These are phyloP conservation scores for Penicillium steckii DNA, from an alignment of 495 filamentous ascomycete genomes.

Conservation along the genomic window DNA sequence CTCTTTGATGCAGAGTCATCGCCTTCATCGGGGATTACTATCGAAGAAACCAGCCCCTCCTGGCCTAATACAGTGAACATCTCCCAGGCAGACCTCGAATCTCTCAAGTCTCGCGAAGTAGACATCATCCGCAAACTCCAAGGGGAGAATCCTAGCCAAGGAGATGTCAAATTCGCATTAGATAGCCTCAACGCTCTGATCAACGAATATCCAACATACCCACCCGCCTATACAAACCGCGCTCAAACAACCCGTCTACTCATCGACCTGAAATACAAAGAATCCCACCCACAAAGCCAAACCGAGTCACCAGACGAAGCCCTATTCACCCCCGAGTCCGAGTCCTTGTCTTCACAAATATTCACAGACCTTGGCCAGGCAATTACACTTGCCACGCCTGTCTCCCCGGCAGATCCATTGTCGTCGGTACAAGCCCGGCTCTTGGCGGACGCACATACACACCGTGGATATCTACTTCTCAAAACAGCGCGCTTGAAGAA, in stretches of 20 bases:
- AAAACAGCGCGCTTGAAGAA: constrained; percentile 55
- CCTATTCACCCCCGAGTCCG: constrained; percentile 20
- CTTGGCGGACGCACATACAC: constrained; percentile 70
- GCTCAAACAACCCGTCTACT: constrained; percentile 67
- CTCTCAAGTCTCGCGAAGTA: constrained; percentile 29
- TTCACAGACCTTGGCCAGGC: constrained; percentile 63
- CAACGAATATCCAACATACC: constrained; percentile 60
- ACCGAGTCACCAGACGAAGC: constrained; percentile 9
- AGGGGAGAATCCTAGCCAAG: constrained; percentile 9
- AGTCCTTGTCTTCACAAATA: constrained; percentile 31
- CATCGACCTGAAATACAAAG: constrained; percentile 19
- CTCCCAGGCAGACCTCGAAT: constrained; percentile 15
- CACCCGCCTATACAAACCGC: constrained; percentile 73
- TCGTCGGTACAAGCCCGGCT: constrained; percentile 61
- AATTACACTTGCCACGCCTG: constrained; percentile 63
- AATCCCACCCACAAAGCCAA: constrained; percentile 1
- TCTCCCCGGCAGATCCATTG: constrained; percentile 46
- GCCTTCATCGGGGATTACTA: constrained; percentile 48
- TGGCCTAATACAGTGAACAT: constrained; percentile 48
- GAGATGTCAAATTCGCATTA: constrained; percentile 31
- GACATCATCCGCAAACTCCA: constrained; percentile 33
- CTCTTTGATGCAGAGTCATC: constrained; percentile 79
- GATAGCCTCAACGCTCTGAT: constrained; percentile 54
- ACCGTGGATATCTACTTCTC: constrained; percentile 70
- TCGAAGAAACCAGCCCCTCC: constrained; percentile 58